phyloP scores from a whole-genome alignment of 192 early-diverging fungal species.

The Oehlia diaphana region DNA sequence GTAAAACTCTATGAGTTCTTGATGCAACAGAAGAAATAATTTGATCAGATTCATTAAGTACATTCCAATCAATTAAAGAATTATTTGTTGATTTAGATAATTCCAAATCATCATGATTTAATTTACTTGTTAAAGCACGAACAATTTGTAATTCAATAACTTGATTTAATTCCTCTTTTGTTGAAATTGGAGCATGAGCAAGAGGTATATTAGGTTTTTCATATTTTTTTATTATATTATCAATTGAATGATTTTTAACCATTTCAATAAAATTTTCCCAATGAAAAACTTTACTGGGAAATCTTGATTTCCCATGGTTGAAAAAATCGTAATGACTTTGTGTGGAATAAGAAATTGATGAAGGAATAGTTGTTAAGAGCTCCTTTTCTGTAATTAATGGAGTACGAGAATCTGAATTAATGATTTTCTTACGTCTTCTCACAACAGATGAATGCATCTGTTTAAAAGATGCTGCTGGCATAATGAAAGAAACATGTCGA shows the following conservation, averaged over 20 bases:
- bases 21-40: neutral
- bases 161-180: neutral
- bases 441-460: too few relatives aligned
- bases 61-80: neutral
- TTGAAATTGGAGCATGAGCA: neutral
- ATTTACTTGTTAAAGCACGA: neutral
- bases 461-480: too few relatives aligned
- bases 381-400: neutral
- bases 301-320: neutral
- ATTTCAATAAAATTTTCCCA: slow-evolving; percentile 1
- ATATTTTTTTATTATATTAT: neutral
- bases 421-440: neutral
- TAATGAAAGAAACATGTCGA: too few relatives aligned
- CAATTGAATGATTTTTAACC: neutral
- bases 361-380: neutral
- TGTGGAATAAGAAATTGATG: neutral
- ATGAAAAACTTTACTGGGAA: neutral
- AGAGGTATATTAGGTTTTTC: neutral
- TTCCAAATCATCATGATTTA: neutral
- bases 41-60: neutral
- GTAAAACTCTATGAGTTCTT: neutral
- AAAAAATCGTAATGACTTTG: neutral
- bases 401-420: neutral
- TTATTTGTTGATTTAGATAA: neutral
- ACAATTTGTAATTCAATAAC: neutral